Evolutionary conservation across 2,329 filamentous ascomycete species (phyloP).

Genomic region (Pseudogymnoascus sp.): DNA sequence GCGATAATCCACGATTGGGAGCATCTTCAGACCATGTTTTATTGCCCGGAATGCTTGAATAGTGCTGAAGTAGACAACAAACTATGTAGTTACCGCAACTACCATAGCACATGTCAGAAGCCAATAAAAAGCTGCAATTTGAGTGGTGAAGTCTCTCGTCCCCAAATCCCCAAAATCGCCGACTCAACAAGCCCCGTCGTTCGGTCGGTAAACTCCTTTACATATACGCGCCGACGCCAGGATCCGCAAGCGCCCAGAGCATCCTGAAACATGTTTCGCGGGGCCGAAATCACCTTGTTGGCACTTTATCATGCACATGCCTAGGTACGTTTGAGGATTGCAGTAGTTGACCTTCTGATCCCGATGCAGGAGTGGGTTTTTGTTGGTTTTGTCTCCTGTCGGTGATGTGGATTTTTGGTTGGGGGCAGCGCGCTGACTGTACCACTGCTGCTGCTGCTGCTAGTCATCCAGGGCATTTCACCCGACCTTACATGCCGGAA

Average conservation of each 20-base stretch:
- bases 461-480: neutral
- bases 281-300: neutral
- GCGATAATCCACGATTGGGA: too few species aligned
- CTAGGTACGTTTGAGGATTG: neutral
- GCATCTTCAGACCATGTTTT: too few species aligned
- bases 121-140: neutral
- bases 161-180: neutral
- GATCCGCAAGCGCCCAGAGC: neutral
- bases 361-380: neutral
- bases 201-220: neutral
- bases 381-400: neutral
- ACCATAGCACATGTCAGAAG: neutral
- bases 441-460: neutral
- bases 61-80: neutral
- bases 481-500: neutral
- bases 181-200: neutral
- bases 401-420: neutral
- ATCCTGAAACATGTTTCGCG: conserved; percentile 1
- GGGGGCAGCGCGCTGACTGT: conserved; percentile 1
- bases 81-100: neutral
- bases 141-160: neutral
- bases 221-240: conserved; percentile 4
- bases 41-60: too few species aligned
- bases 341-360: neutral
- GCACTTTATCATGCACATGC: neutral